phyloP scores from a whole-genome alignment of 2,329 filamentous ascomycete genomes.

The Aspergillus ibericus region DNA sequence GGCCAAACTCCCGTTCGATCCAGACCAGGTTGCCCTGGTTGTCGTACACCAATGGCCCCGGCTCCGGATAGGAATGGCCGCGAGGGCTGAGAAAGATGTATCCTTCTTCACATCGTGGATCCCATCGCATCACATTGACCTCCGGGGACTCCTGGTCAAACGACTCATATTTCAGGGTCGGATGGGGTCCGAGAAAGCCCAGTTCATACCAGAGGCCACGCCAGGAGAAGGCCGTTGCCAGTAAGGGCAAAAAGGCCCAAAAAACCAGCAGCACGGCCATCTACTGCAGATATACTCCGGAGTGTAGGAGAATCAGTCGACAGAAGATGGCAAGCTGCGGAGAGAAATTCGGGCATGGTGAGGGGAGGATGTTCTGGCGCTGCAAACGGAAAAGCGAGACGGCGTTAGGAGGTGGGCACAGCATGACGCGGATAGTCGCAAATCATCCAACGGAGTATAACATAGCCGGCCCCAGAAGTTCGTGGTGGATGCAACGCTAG shows the following conservation, averaged over 20 bases:
- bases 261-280: constrained; percentile 6
- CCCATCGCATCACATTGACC: constrained; percentile 17
- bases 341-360: neutral
- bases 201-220: constrained; percentile 17
- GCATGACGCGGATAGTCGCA: constrained; percentile 7
- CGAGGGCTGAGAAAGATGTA: constrained; percentile 42
- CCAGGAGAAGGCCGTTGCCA: constrained; percentile 13
- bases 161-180: constrained; percentile 10
- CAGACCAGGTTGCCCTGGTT: constrained; percentile 30
- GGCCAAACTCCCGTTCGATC: constrained; percentile 33
- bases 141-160: constrained; percentile 12
- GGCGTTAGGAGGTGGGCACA: neutral
- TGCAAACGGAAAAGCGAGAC: neutral
- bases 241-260: constrained; percentile 4
- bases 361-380: neutral
- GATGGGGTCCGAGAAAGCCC: constrained; percentile 16
- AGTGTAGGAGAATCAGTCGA: neutral
- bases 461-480: constrained; percentile 2
- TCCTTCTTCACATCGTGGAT: constrained; percentile 35
- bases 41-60: constrained; percentile 44
- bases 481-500: neutral
- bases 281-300: neutral
- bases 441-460: neutral
- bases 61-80: constrained; percentile 31
- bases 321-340: neutral